phyloP scores from a whole-genome alignment of 2,329 filamentous ascomycete species.

The Aspergillus hiratsukae region DNA sequence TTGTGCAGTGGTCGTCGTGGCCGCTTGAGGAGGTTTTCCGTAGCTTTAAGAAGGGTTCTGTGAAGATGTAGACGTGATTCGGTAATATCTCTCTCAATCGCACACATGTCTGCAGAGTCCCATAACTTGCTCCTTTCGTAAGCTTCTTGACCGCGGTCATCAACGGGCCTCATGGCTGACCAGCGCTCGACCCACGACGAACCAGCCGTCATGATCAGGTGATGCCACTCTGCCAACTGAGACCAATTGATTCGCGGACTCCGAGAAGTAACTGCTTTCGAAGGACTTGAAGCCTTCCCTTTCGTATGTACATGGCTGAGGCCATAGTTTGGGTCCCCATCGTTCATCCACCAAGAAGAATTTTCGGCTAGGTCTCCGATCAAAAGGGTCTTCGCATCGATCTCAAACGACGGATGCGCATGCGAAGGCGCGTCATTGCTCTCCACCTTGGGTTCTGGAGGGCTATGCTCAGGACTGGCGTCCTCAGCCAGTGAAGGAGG shows the following conservation, averaged over 20 bases:
- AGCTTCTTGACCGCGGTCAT: conserved; percentile 22
- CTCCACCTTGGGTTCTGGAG: conserved; percentile 27
- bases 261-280: conserved; percentile 48
- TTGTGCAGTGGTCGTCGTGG: conserved; percentile 66
- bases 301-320: conserved; percentile 28
- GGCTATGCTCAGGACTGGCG: conserved; percentile 44
- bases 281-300: conserved; percentile 26
- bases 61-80: conserved; percentile 67
- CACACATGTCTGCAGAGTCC: conserved; percentile 41
- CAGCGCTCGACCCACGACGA: conserved; percentile 61
- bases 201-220: conserved; percentile 63
- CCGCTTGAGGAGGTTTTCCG: conserved; percentile 73
- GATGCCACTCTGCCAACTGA: conserved; percentile 69
- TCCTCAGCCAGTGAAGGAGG: conserved; percentile 40
- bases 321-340: conserved; percentile 39
- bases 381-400: conserved; percentile 71
- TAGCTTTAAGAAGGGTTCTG: conserved; percentile 68
- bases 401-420: conserved; percentile 50
- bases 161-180: conserved; percentile 46
- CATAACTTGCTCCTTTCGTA: conserved; percentile 23
- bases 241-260: conserved; percentile 72
- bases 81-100: conserved; percentile 50
- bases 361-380: conserved; percentile 76
- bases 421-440: conserved; percentile 26
- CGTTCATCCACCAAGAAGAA: conserved; percentile 74